A percentile compares a stretch with the other conserved stretches of the same genome.
phyloP scores from a whole-genome alignment of 768 basidiomycete genomes.

The Vararia minispora region DNA sequence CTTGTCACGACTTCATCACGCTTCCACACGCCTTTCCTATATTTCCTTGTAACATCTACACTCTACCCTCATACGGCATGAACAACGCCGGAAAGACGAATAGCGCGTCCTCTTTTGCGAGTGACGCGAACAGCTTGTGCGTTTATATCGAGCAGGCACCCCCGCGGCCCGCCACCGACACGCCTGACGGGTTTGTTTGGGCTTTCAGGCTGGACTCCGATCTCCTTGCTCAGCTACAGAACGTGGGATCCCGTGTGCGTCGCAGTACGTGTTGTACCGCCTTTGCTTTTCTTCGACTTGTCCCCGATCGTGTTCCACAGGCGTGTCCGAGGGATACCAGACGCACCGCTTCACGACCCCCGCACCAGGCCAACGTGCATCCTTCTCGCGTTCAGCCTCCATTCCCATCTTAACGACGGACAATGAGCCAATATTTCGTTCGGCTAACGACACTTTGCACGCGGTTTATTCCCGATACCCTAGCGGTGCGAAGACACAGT shows the following conservation, averaged over 20 bases:
- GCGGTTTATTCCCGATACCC: conserved; percentile 30
- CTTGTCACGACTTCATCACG: too few species aligned
- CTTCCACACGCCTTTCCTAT: too few species aligned
- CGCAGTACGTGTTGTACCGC: conserved; percentile 35
- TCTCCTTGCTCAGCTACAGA: conserved; percentile 41
- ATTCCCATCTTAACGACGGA: conserved; percentile 2
- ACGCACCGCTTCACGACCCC: conserved; percentile 16
- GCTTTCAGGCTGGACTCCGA: conserved; percentile 38
- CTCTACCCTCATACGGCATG: too few species aligned
- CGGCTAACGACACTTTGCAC: conserved; percentile 45
- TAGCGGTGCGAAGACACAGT: conserved; percentile 19
- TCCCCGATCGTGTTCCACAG: conserved; percentile 24
- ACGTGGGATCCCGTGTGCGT: conserved; percentile 44
- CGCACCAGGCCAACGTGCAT: background rate
- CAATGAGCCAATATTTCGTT: conserved; percentile 30
- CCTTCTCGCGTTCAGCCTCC: background rate
- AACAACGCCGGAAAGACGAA: too few species aligned
- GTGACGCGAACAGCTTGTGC: too few species aligned
- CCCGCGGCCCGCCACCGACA: too few species aligned
- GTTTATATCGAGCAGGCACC: too few species aligned
- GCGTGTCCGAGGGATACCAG: conserved; percentile 50
- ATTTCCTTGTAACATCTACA: too few species aligned
- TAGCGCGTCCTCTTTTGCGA: too few species aligned
- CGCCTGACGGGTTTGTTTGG: too few species aligned
- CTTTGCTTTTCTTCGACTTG: conserved; percentile 16